Base-by-base conservation (phyloP, 495 filamentous ascomycete genomes). In the Apiosordaria backusii region DNA sequence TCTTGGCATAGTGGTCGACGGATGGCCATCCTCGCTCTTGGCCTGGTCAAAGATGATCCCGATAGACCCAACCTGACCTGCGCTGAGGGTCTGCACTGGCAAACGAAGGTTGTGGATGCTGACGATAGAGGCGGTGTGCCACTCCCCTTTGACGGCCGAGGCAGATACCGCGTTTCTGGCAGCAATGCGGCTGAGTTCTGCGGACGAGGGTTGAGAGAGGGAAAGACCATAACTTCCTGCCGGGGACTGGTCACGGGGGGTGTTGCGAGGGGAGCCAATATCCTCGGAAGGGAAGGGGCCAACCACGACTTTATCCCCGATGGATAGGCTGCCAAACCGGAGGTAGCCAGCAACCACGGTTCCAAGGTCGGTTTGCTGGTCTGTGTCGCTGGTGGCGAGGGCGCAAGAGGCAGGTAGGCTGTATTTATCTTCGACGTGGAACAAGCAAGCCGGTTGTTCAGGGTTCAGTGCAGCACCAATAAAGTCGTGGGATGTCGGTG, bases 1-100 rank as follows among this genome's bases (percentile, higher is more conserved):
- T 35, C 86, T 82, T 53, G 82, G 78, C 0, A 78, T 68, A 13
- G 75, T 69, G 40, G 50, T 40, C n/a, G n/a, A 9, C 4, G 65
- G 65, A 21, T 67, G 66, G 18, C 63, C 61, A 16, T 72, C 64
- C 4, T 68, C 74, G 19, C 67, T 64, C 23, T 65, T 58, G 35
- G 65, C 62, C 0, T 62, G 68, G 58, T 82, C 77, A 67, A 90
- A 86, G 21, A 90, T 84, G 62, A 97, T 79, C 2, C 93, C 94
- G 25, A 99, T 86, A 2, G 92, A 96, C 2, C 96, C 95, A 2
- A 95, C 94, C 80, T 97, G 92, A 60, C 91, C 95, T 16, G 86
- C 83, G 18, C 85, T 80, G 0, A 99, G 82, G 0, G 82, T 88
- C 57, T 87, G 89, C 3, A 96, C 92, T 0, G 95, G 91, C 4